phyloP scores from a whole-genome alignment of 2,329 filamentous ascomycete species.

The Cladophialophora yegresii region DNA sequence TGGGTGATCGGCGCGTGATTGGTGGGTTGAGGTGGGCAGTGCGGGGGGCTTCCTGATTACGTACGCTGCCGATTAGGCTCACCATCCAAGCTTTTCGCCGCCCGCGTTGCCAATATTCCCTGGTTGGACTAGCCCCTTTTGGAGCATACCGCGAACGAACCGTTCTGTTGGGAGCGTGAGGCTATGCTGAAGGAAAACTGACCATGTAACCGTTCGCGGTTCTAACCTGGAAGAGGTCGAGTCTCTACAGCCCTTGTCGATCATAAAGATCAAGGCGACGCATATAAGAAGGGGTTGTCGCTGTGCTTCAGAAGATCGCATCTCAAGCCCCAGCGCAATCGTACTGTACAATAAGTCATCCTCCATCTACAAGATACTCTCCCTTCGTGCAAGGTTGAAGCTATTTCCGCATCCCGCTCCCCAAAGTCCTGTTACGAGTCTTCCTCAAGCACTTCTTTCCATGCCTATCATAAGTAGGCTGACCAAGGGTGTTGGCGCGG shows the following conservation, averaged over 20 bases:
- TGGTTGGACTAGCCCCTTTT: constrained; percentile 6
- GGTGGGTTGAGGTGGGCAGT: not conserved
- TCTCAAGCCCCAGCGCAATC: not conserved
- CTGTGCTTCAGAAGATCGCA: not conserved
- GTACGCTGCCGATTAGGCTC: not conserved
- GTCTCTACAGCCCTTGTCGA: not conserved
- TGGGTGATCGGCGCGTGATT: not conserved
- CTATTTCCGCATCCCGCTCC: not conserved
- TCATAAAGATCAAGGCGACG: not conserved
- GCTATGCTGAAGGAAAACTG: constrained; percentile 7
- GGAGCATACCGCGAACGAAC: constrained; percentile 14
- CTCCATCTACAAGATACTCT: not conserved
- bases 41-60: not conserved
- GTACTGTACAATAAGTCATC: not conserved
- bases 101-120: constrained; percentile 1
- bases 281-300: not conserved
- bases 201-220: constrained; percentile 15
- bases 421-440: not conserved
- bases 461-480: constrained; percentile 27
- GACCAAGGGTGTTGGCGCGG: constrained; percentile 30
- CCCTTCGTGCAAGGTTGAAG: not conserved
- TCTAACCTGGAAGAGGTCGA: constrained; percentile 7
- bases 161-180: not conserved
- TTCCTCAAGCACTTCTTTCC: not conserved
- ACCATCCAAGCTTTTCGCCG: constrained; percentile 8